Percentiles rank a stretch among this genome's conserved stretches.
phyloP scores from a whole-genome alignment of 75 land plant species.

The Pinus taeda region DNA sequence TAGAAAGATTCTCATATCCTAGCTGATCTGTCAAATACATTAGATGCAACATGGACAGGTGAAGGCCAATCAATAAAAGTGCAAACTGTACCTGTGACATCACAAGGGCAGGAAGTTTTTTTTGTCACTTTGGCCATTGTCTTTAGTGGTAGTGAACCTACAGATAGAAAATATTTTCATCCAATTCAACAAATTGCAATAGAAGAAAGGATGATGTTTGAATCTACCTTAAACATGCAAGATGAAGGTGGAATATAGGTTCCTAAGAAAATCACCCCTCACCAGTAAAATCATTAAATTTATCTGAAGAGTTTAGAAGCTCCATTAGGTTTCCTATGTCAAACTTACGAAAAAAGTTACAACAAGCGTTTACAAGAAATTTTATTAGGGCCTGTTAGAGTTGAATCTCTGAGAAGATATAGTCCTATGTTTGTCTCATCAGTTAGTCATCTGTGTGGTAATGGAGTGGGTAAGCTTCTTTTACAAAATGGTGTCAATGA shows the following conservation, averaged over 20 bases:
- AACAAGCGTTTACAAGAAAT: constrained; percentile 22
- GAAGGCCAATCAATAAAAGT: too few species aligned
- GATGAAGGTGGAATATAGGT: too few species aligned
- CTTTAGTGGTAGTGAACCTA: background rate
- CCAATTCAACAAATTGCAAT: too few species aligned
- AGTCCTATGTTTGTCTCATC: constrained; percentile 33
- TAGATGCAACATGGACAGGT: too few species aligned
- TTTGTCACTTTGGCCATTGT: background rate
- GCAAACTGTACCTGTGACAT: constrained; percentile 6
- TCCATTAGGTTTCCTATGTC: constrained; percentile 58
- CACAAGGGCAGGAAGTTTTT: constrained; percentile 6
- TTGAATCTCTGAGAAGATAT: constrained; percentile 16
- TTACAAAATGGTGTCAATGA: constrained; percentile 45
- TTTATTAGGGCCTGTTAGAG: constrained; percentile 10
- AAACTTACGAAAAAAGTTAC: constrained; percentile 32
- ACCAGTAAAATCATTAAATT: too few species aligned
- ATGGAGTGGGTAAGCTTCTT: constrained; percentile 54
- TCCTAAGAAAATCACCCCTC: too few species aligned
- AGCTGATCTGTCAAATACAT: too few species aligned
- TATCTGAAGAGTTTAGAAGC: constrained; percentile 43
- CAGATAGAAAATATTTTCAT: background rate
- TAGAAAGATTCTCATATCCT: constrained; percentile 31
- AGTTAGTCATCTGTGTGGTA: constrained; percentile 19
- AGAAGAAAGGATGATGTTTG: too few species aligned
- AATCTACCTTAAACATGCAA: too few species aligned